Percentiles rank a stretch among this genome's conserved stretches.
These are phyloP conservation scores for Boechera divaricarpa DNA, from an alignment of 345 rosid genomes.

Conservation along the genomic window DNA sequence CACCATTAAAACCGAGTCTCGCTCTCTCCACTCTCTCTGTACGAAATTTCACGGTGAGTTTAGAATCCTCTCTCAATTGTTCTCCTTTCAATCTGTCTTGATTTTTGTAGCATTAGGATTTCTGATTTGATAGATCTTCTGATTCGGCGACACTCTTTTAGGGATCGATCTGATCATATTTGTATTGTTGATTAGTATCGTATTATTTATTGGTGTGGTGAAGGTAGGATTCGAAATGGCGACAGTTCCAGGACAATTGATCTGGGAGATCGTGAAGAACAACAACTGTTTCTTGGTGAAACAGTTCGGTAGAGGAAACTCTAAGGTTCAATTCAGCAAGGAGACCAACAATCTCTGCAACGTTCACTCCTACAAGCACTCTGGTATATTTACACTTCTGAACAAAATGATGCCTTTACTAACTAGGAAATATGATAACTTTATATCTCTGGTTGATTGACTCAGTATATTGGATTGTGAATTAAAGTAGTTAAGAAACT, in stretches of 20 bases:
- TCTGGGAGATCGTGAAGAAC: conserved; percentile 84
- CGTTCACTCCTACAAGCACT: conserved; percentile 78
- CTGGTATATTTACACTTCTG: conserved; percentile 50
- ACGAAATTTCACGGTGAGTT: conserved; percentile 39
- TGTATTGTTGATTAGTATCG: not conserved
- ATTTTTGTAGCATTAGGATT: not conserved
- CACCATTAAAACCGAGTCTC: conserved; percentile 24
- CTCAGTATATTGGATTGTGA: not conserved
- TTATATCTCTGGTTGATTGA: not conserved
- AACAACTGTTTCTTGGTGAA: conserved; percentile 78
- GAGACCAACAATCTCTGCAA: conserved; percentile 79
- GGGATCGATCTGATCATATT: not conserved
- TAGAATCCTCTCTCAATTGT: not conserved
- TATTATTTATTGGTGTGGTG: conserved; percentile 12
- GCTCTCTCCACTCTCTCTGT: not conserved
- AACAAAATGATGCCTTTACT: not conserved
- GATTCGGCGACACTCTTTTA: not conserved
- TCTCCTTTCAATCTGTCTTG: not conserved
- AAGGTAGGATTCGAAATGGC: conserved; percentile 53
- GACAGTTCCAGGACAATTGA: conserved; percentile 72
- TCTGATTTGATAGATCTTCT: conserved; percentile 3
- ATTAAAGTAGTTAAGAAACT: not conserved
- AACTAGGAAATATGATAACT: not conserved
- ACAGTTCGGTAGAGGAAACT: conserved; percentile 72
- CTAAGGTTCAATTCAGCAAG: conserved; percentile 69